Percentiles rank a stretch among this genome's conserved stretches.
Conservation (phyloP, 2,329 filamentous ascomycete species). For the Leptoxyphium fumago region DNA sequence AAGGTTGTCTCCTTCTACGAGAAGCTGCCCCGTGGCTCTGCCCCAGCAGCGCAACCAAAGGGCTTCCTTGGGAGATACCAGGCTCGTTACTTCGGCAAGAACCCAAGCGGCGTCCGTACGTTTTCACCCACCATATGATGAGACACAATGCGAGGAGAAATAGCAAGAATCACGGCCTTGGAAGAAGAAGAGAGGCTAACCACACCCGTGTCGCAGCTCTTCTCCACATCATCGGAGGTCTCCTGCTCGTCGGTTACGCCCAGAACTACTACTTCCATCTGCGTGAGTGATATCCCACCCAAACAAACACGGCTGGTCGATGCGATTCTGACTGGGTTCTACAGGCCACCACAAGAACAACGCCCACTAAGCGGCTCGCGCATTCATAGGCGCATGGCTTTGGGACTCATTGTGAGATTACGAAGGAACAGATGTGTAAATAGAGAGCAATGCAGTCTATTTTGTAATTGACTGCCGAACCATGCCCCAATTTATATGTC, state of each 20-base stretch:
- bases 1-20: constrained; percentile 98
- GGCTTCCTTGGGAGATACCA: constrained; percentile 83
- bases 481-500: too few relatives aligned
- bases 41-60: constrained; percentile 66
- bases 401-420: neutral
- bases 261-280: constrained; percentile 99
- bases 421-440: neutral
- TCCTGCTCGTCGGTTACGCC: constrained; percentile 76
- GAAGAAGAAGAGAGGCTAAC: constrained; percentile 1
- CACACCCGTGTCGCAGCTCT: constrained; percentile 45
- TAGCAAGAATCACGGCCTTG: neutral
- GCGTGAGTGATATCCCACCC: constrained; percentile 47
- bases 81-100: constrained; percentile 81
- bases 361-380: constrained; percentile 54
- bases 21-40: constrained; percentile 85
- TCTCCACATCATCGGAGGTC: constrained; percentile 65
- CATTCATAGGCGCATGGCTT: neutral
- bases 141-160: neutral
- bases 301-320: neutral
- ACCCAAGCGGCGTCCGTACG: constrained; percentile 77
- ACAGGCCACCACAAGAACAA: constrained; percentile 99
- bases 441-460: neutral
- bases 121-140: constrained; percentile 12
- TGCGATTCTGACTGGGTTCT: constrained; percentile 13
- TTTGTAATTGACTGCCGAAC: too few relatives aligned